Evolutionary conservation across 1,284 basidiomycete species (phyloP), one percentile per base, ranked within the genome.

Genomic region (Apiotrichum laibachii): DNA sequence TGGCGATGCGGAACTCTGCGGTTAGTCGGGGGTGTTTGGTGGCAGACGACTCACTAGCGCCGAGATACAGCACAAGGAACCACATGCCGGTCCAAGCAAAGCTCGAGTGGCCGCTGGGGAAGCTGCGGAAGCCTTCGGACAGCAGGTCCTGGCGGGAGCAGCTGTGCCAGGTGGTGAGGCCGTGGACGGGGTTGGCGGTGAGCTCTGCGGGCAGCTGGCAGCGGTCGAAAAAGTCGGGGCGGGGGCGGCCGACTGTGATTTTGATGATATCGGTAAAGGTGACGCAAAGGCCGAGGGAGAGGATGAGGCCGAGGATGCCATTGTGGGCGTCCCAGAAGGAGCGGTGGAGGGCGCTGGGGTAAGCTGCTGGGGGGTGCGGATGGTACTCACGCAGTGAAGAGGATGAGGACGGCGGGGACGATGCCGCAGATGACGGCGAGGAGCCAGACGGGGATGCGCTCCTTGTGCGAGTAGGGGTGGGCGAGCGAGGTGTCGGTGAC

Each of bases 51-150:
- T 62, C 59, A 75, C 75, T 76, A 12, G 71, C 67, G 9, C 65
- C 59, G 9, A 81, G 84, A 45, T 77, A 92, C 85, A 73, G 62
- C 44, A 72, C 68, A 37, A 79, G 60, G 65, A 74, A 78, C 69
- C 71, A 68, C 72, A 78, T 73, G 34, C 78, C 76, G 22, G 64
- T 64, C 73, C 74, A 78, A 18, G 70, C 70, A 52, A 78, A 77
- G 69, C 89, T 90, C 1, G 90, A 86, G 79, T 99, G 96, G 1
- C 95, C 95, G 44, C 88, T 90, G 1, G 90, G 91, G 77, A 99
- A 97, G 68, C 88, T 90, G 63, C 90, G 83, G 81, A 92, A 98
- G 0, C 95, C 94, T 72, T 96, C 92, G 21, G 82, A 79, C 61
- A 95, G 77, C 15, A 86, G 82, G 66, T 90, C 81, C 1, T 82